Percentiles rank a stretch among this genome's conserved stretches.
These are phyloP conservation scores for Saturnispora dispora DNA, from an alignment of 805 yeast genomes.

Conservation along the genomic window DNA sequence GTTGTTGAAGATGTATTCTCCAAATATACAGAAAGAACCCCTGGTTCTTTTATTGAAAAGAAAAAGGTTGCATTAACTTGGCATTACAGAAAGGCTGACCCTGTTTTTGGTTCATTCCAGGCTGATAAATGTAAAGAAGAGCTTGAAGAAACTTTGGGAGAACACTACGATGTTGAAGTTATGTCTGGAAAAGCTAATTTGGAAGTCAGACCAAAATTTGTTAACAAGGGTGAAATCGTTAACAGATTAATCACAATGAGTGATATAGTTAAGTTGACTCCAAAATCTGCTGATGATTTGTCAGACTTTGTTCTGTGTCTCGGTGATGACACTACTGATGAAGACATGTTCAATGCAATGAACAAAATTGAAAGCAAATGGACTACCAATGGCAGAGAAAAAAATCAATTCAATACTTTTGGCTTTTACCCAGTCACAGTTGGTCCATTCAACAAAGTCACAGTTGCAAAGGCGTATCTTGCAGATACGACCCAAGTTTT, in stretches of 20 bases:
- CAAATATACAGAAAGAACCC: slow-evolving; percentile 77
- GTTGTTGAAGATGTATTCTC: slow-evolving; percentile 67
- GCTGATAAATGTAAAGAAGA: slow-evolving; percentile 65
- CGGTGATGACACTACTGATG: slow-evolving; percentile 97
- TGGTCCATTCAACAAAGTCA: slow-evolving; percentile 83
- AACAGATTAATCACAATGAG: slow-evolving; percentile 60
- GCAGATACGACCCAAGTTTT: slow-evolving; percentile 77
- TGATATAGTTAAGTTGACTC: slow-evolving; percentile 37
- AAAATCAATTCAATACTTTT: slow-evolving; percentile 41
- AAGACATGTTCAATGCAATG: slow-evolving; percentile 87
- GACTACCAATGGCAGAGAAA: slow-evolving; percentile 34
- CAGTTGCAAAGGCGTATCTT: slow-evolving; percentile 78
- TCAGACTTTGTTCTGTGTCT: slow-evolving; percentile 85
- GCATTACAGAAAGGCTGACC: slow-evolving; percentile 95
- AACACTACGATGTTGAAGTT: slow-evolving; percentile 75
- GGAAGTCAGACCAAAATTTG: slow-evolving; percentile 92
- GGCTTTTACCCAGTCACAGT: slow-evolving; percentile 83
- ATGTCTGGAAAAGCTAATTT: slow-evolving; percentile 97
- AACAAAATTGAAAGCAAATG: slow-evolving; percentile 50
- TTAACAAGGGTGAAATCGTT: slow-evolving; percentile 95
- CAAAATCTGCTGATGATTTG: slow-evolving; percentile 30
- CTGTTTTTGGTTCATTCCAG: slow-evolving; percentile 83
- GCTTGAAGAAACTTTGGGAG: slow-evolving; percentile 43
- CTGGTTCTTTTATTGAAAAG: slow-evolving; percentile 78
- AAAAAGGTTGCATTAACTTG: slow-evolving; percentile 94